phyloP scores from a whole-genome alignment of 768 basidiomycete genomes.

The Lactifluus pinguis region DNA sequence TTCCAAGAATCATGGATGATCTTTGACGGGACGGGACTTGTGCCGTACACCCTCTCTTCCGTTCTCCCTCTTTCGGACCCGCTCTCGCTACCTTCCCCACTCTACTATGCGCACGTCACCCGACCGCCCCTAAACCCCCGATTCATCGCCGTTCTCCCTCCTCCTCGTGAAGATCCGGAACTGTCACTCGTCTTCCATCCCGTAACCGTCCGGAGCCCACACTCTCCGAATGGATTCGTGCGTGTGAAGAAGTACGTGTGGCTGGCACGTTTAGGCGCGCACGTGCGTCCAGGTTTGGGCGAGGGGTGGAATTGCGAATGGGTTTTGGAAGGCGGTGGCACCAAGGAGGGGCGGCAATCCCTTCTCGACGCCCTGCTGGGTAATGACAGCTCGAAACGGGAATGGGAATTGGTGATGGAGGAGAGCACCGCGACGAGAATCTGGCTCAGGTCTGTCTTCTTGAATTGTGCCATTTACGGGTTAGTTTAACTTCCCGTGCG shows the following conservation, averaged over 20 bases:
- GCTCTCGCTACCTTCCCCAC: constrained; percentile 61
- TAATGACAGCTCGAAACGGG: constrained; percentile 23
- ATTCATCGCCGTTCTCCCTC: constrained; percentile 26
- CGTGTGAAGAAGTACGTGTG: constrained; percentile 56
- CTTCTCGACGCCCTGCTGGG: constrained; percentile 49
- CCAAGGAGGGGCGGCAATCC: constrained; percentile 49
- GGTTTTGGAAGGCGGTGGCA: constrained; percentile 74
- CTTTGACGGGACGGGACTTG: constrained; percentile 56
- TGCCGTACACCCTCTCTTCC: constrained; percentile 49
- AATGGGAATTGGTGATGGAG: constrained; percentile 54
- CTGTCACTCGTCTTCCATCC: constrained; percentile 39
- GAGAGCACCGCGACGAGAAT: constrained; percentile 49
- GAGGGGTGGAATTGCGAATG: constrained; percentile 72
- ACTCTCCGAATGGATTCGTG: constrained; percentile 50
- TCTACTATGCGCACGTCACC: constrained; percentile 67
- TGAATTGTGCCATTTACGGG: not conserved
- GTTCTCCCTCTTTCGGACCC: constrained; percentile 47
- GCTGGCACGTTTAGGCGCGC: constrained; percentile 42
- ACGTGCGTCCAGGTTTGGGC: constrained; percentile 35
- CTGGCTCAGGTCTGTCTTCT: constrained; percentile 49
- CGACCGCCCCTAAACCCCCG: constrained; percentile 27
- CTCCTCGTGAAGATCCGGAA: constrained; percentile 28
- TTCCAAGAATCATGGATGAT: constrained; percentile 53
- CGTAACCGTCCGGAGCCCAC: constrained; percentile 47
- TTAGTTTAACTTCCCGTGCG: not conserved